Base-by-base conservation (phyloP, 331 rosid species). In the Ulmus americana region DNA sequence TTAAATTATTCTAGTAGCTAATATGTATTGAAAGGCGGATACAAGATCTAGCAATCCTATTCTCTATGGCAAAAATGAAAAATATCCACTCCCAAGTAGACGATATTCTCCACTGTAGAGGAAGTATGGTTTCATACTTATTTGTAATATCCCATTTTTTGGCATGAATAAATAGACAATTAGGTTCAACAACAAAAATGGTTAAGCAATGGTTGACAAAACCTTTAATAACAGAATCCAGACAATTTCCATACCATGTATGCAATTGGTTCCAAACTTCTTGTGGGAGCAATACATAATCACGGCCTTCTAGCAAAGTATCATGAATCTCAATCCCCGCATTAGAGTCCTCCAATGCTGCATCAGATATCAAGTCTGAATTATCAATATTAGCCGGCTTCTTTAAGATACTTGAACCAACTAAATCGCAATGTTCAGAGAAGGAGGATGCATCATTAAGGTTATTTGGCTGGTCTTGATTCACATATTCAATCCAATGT, bases 221-320 rank as follows among this genome's bases (percentile, higher is more conserved):
- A 28, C 16, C 40, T 44, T 50, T 11, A 50, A 63, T 68, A 73
- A 55, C 46, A 55, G 5, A 13, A 53, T 45, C 22, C 18, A 45
- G 55, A 44, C n/a, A 39, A 45, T 52, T 64, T 54, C 11, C 58
- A 61, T 69, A 91, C 97, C 98, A 92, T 62, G 77, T 50, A 71
- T 82, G 74, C 55, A 92, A 82, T 68, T 89, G 97, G 73, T 78
- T 79, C 98, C 98, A 92, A 64, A 92, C 95, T 58, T 87, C 84
- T 61, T 79, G 97, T 6, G 98, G 98, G 55, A 92, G 95, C 75
- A 92, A 77, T 49, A 92, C 90, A 72, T 92, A 92, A 75, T 92
- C 98, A 54, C 98, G 95, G 12, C 98, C 98, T 81, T 92, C 98
- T 49, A 92, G 73, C 65, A 92, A 81, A 38, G 97, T 89, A 77